These are phyloP conservation scores for Daldinia sp. DNA, from an alignment of 2,329 filamentous ascomycete genomes.

Conservation along the genomic window DNA sequence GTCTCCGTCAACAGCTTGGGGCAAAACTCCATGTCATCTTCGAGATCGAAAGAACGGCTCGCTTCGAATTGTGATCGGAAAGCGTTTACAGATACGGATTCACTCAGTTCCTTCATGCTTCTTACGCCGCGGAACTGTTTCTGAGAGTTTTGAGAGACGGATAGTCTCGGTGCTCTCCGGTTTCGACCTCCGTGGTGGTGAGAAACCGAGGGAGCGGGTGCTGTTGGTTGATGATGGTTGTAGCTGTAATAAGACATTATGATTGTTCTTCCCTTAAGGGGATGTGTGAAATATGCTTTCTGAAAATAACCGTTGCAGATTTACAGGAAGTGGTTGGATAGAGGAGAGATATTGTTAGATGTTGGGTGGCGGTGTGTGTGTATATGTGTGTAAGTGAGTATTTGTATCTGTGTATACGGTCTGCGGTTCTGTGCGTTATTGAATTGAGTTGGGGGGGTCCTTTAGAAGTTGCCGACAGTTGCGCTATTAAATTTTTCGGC, in stretches of 20 bases:
- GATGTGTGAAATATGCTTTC: slow-evolving; percentile 31
- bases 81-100: slow-evolving; percentile 75
- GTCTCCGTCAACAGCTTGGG: slow-evolving; percentile 90
- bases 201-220: slow-evolving; percentile 63
- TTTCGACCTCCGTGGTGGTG: slow-evolving; percentile 88
- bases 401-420: too few relatives aligned
- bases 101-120: slow-evolving; percentile 85
- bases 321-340: slow-evolving; percentile 36
- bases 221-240: slow-evolving; percentile 65
- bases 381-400: too few relatives aligned
- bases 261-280: slow-evolving; percentile 20
- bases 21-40: slow-evolving; percentile 96
- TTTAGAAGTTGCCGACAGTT: slow-evolving; percentile 33
- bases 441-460: slow-evolving; percentile 28
- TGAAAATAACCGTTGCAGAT: slow-evolving; percentile 32
- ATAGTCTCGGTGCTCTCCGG: slow-evolving; percentile 82
- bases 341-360: slow-evolving; percentile 30
- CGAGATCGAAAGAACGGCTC: slow-evolving; percentile 90
- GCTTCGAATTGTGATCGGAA: slow-evolving; percentile 92
- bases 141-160: slow-evolving; percentile 81
- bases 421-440: slow-evolving; percentile 10
- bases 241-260: slow-evolving; percentile 73
- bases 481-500: slow-evolving; percentile 37
- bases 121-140: slow-evolving; percentile 87
- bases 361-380: slow-evolving; percentile 39